These are phyloP conservation scores for Botryosphaeria dothidea DNA, from an alignment of 2,329 filamentous ascomycete species.

Conservation along the genomic window DNA sequence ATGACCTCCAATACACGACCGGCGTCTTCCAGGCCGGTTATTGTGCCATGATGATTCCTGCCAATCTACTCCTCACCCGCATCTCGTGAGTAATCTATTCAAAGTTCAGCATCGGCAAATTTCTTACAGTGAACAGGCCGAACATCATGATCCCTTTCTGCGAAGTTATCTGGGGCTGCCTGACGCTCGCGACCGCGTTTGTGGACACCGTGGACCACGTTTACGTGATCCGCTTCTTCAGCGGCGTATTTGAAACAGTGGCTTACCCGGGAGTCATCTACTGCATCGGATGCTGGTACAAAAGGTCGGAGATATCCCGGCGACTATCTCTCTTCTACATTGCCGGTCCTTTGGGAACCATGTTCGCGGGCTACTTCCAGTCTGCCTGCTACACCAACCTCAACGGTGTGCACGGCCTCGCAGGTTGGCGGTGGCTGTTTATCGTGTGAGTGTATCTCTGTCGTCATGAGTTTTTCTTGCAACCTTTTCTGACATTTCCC, in stretches of 20 bases:
- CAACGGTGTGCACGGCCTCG: constrained; percentile 27
- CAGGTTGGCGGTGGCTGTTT: constrained; percentile 7
- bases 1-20: constrained; percentile 20
- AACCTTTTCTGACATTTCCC: neutral
- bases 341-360: constrained; percentile 17
- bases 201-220: neutral
- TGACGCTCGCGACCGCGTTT: neutral
- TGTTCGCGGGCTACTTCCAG: constrained; percentile 21
- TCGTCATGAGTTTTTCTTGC: neutral
- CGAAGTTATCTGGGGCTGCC: constrained; percentile 1
- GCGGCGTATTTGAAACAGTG: constrained; percentile 13
- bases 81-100: neutral
- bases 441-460: neutral
- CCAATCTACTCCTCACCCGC: neutral
- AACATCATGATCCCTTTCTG: constrained; percentile 2
- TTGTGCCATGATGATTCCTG: constrained; percentile 3
- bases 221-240: constrained; percentile 6
- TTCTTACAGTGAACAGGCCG: neutral
- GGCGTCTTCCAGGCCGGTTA: constrained; percentile 2
- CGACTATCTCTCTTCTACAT: constrained; percentile 21
- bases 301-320: constrained; percentile 20
- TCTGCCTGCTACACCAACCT: constrained; percentile 18
- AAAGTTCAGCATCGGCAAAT: too few species aligned
- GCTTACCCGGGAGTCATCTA: constrained; percentile 22
- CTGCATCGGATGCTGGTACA: constrained; percentile 24